phyloP scores from a whole-genome alignment of 805 yeast species.

The Candida maesae region DNA sequence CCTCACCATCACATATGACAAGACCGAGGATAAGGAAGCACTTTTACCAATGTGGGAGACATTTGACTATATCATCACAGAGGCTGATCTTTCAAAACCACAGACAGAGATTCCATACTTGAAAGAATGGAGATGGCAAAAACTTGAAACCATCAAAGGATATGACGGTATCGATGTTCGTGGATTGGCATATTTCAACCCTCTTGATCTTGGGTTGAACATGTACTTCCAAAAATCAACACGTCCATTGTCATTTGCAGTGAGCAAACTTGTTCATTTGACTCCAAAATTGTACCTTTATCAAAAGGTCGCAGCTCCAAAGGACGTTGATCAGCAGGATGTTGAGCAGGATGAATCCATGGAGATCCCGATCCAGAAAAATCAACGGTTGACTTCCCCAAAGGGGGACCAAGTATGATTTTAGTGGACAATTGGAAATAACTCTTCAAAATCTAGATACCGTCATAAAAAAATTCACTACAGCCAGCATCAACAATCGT shows the following conservation, averaged over 20 bases:
- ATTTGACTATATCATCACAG: slow-evolving; percentile 51
- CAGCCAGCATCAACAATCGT: too few relatives aligned
- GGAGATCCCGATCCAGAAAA: neutral
- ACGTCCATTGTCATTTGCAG: slow-evolving; percentile 13
- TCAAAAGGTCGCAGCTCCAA: slow-evolving; percentile 12
- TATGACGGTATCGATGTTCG: slow-evolving; percentile 37
- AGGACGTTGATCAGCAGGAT: neutral
- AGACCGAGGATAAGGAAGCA: slow-evolving; percentile 52
- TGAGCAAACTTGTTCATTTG: slow-evolving; percentile 13
- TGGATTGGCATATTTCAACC: slow-evolving; percentile 13
- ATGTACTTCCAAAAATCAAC: slow-evolving; percentile 10
- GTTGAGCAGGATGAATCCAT: neutral
- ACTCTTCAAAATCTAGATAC: too few relatives aligned
- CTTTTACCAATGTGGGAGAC: slow-evolving; percentile 41
- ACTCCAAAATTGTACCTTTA: slow-evolving; percentile 15
- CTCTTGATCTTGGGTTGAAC: slow-evolving; percentile 5
- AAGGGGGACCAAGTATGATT: too few relatives aligned
- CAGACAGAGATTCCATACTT: slow-evolving; percentile 23
- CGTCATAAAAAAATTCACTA: too few relatives aligned
- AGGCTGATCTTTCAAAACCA: slow-evolving; percentile 15
- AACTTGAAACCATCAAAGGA: slow-evolving; percentile 36
- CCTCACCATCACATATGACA: slow-evolving; percentile 55
- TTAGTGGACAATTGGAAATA: too few relatives aligned
- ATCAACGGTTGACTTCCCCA: neutral
- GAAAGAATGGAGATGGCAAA: slow-evolving; percentile 40